Conservation (phyloP, 108 stramenopile genomes). For the Aureococcus anophagefferens region DNA sequence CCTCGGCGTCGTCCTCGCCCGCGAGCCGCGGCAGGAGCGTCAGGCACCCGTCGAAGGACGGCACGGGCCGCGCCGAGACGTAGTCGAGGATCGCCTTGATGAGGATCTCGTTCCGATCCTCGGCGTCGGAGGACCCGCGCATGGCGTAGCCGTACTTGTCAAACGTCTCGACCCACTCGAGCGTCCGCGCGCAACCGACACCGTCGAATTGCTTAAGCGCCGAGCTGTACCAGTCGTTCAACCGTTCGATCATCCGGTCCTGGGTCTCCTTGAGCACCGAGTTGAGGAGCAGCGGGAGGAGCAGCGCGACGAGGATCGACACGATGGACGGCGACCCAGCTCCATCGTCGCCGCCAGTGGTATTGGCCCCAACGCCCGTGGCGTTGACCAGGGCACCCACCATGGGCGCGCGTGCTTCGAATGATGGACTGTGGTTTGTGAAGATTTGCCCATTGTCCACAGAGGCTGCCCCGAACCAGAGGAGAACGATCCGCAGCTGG, state of each 20-base stretch:
- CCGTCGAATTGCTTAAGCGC: neutral
- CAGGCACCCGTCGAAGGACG: conserved; percentile 1
- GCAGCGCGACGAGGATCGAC: conserved; percentile 6
- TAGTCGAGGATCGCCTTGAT: conserved; percentile 34
- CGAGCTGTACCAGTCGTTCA: neutral
- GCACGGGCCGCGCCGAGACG: neutral
- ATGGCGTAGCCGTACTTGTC: neutral
- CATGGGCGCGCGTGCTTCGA: too few species aligned
- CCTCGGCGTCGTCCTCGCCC: conserved; percentile 23
- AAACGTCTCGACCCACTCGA: conserved; percentile 8
- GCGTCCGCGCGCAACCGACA: neutral
- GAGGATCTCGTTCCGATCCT: conserved; percentile 33
- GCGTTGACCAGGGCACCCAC: too few species aligned
- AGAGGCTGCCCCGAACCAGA: too few species aligned
- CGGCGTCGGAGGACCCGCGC: neutral
- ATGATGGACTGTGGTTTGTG: too few species aligned
- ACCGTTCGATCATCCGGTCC: neutral
- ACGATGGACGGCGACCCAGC: neutral
- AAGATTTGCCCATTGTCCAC: too few species aligned
- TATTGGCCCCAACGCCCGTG: too few species aligned
- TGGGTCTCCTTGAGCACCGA: neutral
- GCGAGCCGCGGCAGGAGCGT: conserved; percentile 20
- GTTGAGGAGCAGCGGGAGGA: conserved; percentile 8
- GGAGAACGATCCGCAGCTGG: too few species aligned
- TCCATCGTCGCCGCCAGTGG: too few species aligned